Conservation (phyloP, 176 grass and related monocot species). For the Oropetium thomaeum region DNA sequence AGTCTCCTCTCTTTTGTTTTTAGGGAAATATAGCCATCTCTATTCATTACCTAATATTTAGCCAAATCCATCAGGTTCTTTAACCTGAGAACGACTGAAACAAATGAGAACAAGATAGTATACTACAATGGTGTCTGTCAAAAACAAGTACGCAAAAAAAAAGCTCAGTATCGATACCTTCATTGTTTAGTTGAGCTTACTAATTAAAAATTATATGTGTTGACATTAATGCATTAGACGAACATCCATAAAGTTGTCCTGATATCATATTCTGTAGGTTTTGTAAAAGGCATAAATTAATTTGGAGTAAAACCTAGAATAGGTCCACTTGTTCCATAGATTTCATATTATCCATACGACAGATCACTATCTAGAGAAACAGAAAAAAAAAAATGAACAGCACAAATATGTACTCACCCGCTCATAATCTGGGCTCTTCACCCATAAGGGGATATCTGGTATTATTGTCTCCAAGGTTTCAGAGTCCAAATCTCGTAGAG, state of each 20-base stretch:
- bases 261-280: not conserved
- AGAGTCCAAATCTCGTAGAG: constrained; percentile 62
- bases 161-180: too few relatives aligned
- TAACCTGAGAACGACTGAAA: not conserved
- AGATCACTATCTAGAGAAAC: not conserved
- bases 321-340: not conserved
- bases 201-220: not conserved
- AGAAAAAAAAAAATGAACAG: not conserved
- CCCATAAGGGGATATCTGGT: constrained; percentile 83
- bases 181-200: not conserved
- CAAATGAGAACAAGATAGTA: not conserved
- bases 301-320: not conserved
- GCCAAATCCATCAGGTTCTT: not conserved
- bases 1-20: not conserved
- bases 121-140: not conserved
- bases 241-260: not conserved
- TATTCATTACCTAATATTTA: not conserved
- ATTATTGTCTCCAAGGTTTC: constrained; percentile 49
- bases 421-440: constrained; percentile 92
- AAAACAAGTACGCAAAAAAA: too few relatives aligned
- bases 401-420: constrained; percentile 39
- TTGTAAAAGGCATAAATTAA: not conserved
- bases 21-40: not conserved
- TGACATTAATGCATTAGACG: not conserved
- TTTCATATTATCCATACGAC: not conserved